phyloP scores from a whole-genome alignment of 116 monocot genomes.

The Zostera marina region DNA sequence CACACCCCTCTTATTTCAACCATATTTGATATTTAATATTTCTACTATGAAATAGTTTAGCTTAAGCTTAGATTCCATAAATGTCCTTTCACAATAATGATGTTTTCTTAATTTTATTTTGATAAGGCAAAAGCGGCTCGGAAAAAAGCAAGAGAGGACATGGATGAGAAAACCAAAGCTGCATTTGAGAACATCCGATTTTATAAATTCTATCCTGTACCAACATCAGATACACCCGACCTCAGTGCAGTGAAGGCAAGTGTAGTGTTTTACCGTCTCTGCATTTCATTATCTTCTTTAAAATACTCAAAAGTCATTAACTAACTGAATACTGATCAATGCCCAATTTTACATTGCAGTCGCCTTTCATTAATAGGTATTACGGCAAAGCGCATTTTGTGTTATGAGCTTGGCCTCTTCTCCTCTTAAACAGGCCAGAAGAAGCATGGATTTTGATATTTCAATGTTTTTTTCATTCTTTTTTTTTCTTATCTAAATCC shows the following conservation, averaged over 20 bases:
- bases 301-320: neutral
- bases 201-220: conserved; percentile 77
- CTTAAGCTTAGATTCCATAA: too few species aligned
- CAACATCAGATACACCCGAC: conserved; percentile 56
- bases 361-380: conserved; percentile 56
- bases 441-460: too few species aligned
- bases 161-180: conserved; percentile 49
- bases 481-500: too few species aligned
- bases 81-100: too few species aligned
- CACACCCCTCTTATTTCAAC: too few species aligned
- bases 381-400: conserved; percentile 65
- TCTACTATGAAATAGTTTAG: too few species aligned
- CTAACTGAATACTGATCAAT: too few species aligned
- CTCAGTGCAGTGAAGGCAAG: conserved; percentile 56
- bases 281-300: too few species aligned
- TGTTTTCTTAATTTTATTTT: neutral
- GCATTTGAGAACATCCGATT: conserved; percentile 65
- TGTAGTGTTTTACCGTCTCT: neutral
- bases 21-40: too few species aligned
- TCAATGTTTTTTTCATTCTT: too few species aligned
- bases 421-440: too few species aligned
- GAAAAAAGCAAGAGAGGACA: conserved; percentile 53
- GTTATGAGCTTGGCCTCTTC: conserved; percentile 11
- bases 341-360: conserved; percentile 19
- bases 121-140: conserved; percentile 53